Conservation (phyloP, 257 asterid species). For the Plantago major region DNA sequence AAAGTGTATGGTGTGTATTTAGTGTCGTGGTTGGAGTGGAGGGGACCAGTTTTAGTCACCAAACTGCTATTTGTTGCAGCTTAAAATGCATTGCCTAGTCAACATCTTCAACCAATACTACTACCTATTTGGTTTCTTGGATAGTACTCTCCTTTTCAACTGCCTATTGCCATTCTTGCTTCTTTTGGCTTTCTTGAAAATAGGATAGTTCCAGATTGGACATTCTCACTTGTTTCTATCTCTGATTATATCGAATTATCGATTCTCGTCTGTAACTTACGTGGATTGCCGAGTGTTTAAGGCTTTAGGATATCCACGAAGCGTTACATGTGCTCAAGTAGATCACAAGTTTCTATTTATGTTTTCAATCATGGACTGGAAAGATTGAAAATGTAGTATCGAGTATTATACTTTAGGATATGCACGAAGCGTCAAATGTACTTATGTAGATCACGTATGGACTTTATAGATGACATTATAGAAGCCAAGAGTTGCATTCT, state of each 20-base stretch:
- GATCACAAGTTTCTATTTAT: too few relatives aligned
- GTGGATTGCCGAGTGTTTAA: too few relatives aligned
- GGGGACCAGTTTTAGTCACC: conserved; percentile 32
- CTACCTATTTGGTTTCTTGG: neutral
- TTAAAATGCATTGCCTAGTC: conserved; percentile 21
- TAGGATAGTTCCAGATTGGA: conserved; percentile 1
- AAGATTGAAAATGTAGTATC: too few relatives aligned
- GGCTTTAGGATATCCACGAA: too few relatives aligned
- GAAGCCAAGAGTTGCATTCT: too few relatives aligned
- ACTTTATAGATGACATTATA: too few relatives aligned
- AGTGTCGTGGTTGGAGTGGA: conserved; percentile 21
- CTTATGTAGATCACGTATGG: too few relatives aligned
- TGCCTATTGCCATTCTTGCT: neutral
- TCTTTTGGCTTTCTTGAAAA: conserved; percentile 4
- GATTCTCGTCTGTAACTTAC: too few relatives aligned
- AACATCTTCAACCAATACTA: conserved; percentile 21
- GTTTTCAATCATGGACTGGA: too few relatives aligned
- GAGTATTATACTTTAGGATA: too few relatives aligned
- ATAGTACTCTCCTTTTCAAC: neutral
- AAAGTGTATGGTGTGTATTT: conserved; percentile 22
- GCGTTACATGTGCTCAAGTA: too few relatives aligned
- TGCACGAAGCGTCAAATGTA: too few relatives aligned
- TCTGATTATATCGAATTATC: neutral
- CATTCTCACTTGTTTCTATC: neutral
- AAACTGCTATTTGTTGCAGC: conserved; percentile 13